Evolutionary conservation across 306 rosid species (phyloP).

Genomic region (Trichosanthes cucumerina): DNA sequence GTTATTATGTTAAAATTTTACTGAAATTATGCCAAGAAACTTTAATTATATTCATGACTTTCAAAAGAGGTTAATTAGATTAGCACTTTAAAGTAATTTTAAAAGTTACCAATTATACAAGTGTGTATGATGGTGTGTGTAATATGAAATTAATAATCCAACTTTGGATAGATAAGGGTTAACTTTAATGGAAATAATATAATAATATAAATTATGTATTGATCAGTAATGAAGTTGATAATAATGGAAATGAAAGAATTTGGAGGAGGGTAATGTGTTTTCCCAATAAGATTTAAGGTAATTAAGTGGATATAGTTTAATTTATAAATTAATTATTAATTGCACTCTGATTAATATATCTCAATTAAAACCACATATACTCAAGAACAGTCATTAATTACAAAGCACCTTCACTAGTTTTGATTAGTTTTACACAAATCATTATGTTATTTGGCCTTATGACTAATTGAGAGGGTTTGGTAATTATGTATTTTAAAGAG

Average conservation of each 20-base stretch:
- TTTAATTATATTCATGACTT: neutral
- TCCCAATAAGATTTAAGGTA: neutral
- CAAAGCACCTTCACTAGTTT: constrained; percentile 3
- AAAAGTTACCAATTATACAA: constrained; percentile 6
- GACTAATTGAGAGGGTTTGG: constrained; percentile 6
- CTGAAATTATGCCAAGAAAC: neutral
- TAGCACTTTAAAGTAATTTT: neutral
- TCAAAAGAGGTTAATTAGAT: neutral
- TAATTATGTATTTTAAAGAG: constrained; percentile 3
- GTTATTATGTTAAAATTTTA: neutral
- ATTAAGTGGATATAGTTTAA: neutral
- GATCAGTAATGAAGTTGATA: neutral
- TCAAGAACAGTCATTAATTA: constrained; percentile 7
- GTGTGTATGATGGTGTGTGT: neutral
- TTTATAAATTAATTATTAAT: neutral
- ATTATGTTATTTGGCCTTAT: constrained; percentile 2
- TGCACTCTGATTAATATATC: neutral
- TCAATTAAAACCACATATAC: neutral
- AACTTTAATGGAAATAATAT: neutral
- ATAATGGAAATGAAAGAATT: neutral
- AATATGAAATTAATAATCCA: neutral
- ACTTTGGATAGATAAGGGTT: neutral
- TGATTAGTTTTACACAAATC: constrained; percentile 8
- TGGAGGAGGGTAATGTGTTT: neutral
- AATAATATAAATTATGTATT: neutral